phyloP scores from a whole-genome alignment of 768 basidiomycete genomes.

The Tulasnella sp. region DNA sequence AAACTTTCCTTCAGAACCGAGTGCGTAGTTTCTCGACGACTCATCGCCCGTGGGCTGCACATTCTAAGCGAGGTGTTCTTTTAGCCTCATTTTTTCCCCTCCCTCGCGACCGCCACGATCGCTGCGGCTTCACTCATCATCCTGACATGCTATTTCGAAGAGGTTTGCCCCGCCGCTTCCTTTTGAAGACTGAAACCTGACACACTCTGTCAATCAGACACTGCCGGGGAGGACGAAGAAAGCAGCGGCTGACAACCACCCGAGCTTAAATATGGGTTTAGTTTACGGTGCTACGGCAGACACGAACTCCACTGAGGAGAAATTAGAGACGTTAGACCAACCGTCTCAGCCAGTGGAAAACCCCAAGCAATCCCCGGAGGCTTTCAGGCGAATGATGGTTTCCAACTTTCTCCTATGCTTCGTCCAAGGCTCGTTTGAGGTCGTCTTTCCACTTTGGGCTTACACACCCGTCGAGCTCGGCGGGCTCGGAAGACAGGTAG shows the following conservation, averaged over 20 bases:
- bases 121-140: background rate
- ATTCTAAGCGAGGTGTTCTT: background rate
- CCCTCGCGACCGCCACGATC: background rate
- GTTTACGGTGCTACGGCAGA: background rate
- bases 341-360: background rate
- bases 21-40: background rate
- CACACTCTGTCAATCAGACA: no score
- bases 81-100: background rate
- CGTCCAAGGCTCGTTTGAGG: background rate
- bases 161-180: background rate
- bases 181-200: background rate
- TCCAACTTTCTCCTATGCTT: background rate
- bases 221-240: no score
- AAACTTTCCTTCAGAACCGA: background rate
- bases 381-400: background rate
- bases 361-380: no score
- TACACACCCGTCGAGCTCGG: background rate
- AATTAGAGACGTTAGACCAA: background rate
- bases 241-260: no score
- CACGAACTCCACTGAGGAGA: background rate
- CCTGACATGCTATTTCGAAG: background rate
- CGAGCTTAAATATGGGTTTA: background rate
- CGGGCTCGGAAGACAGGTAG: background rate
- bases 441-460: background rate
- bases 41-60: background rate